Base-by-base conservation (phyloP, 495 filamentous ascomycete species). In the Arthonia radiata region DNA sequence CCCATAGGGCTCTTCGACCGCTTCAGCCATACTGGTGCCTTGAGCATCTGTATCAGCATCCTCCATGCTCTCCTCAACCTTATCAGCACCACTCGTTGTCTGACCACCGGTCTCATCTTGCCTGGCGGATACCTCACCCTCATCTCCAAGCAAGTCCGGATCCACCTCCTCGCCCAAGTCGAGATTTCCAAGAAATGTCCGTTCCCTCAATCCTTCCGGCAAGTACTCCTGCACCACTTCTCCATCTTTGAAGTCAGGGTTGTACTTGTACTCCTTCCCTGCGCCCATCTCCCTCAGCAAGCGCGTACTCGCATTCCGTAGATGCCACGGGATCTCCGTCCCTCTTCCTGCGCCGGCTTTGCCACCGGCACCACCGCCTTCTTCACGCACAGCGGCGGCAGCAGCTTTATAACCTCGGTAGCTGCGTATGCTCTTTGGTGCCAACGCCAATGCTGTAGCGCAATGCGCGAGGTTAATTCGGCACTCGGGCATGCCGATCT, bases 191-290 rank as follows among this genome's bases (percentile, higher is more conserved):
- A 97, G 44, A 42, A 97, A 93, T 24, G 36, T 53, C 19, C 70
- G 56, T 4, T 64, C 75, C 18, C 45, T 44, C 15, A 97, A 42
- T 31, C 59, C 55, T 29, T 73, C 69, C 0, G 86, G 86, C 10
- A 25, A 13, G 30, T 34, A 33, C 40, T 86, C 75, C 48, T 97
- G 86, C 37, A 54, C 59, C 11, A 93, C 81, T 39, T 53, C 64
- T n/a, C 86, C 86, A 34, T 80, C 67, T 36, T 56, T 48, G 41
- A 77, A 97, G 37, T 80, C 71, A 1, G 86, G 86, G 39, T 89
- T 89, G 46, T 97, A 97, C 42, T 97, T 97, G 44, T 97, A 97
- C 44, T 76, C 79, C 27, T 59, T 69, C 6, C 86, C 86, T 36
- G 78, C 80, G 1, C 78, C 82, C 25, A 93, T 48, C 40, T 93